These are phyloP conservation scores for Inga laurina DNA, from an alignment of 306 rosid species.

Conservation along the genomic window DNA sequence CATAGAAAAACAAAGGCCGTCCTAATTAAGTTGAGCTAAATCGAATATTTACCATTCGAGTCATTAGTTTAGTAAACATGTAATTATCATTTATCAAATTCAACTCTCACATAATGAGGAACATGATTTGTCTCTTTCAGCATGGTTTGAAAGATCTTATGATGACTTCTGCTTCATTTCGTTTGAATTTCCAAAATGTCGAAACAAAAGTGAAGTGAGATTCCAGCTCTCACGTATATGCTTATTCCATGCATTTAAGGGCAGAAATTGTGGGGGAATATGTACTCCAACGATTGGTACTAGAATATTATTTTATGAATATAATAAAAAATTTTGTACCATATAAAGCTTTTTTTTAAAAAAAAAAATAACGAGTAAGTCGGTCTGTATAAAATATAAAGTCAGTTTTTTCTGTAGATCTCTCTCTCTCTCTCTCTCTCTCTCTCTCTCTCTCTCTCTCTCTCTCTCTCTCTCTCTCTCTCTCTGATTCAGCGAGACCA, in stretches of 20 bases:
- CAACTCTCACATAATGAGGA: background rate
- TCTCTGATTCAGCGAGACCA: background rate
- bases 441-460: no score
- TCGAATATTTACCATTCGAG: background rate
- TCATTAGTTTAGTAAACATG: background rate
- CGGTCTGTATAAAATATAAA: background rate
- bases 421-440: no score
- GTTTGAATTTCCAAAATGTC: slow-evolving; percentile 16
- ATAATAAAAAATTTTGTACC: background rate
- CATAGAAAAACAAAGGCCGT: background rate
- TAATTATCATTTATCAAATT: background rate
- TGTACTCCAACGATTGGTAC: slow-evolving; percentile 9
- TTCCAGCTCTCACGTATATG: slow-evolving; percentile 9
- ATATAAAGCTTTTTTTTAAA: background rate
- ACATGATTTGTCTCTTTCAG: background rate
- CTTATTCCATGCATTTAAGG: slow-evolving; percentile 26
- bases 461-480: no score
- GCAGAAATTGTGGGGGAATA: slow-evolving; percentile 30
- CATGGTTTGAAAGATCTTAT: background rate
- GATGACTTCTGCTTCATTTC: background rate
- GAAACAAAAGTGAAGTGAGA: slow-evolving; percentile 25
- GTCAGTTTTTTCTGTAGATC: no score
- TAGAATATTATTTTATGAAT: background rate
- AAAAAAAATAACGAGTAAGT: background rate
- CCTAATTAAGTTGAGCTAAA: background rate